Evolutionary conservation across 768 basidiomycete genomes (phyloP), one percentile per base, ranked within the genome.

Genomic region (Amanita phalloides): DNA sequence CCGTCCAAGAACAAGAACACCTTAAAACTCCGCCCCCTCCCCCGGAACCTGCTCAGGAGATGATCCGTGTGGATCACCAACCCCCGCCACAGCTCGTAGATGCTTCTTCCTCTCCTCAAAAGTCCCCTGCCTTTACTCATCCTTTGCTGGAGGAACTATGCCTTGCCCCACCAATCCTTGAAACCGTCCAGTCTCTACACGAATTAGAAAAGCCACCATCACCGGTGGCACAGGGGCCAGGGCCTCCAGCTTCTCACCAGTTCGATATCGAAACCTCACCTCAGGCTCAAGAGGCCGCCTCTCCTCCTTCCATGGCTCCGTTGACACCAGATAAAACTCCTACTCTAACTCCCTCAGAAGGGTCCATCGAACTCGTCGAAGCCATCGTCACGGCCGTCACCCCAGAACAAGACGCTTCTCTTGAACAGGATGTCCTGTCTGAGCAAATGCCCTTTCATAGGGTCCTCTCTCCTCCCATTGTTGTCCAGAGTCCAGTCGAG

Each of bases 1-100:
- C 77, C 56, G 67, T 71, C 53, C 64, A 62, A 58, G 64, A 60
- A 53, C 64, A 62, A 58, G 64, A 60, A 51, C 63, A 65, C 42
- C 59, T 64, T 36, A 48, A 37, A 35, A 48, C 46, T 8, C 46
- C 45, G 1, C 17, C 59, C 26, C 44, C 60, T 53, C 10, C 44
- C 37, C 51, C 55, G 20, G 35, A 48, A 5, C 36, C 46, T 26
- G 33, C 20, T 36, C 32, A 36, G 17, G 46, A 48, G 25, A 48
- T 37, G 36, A 37, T 36, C 36, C 45, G 33, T 11, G 14, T 20
- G 28, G 28, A 30, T 32, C 45, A 33, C 17, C 46, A 13, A 13
- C 13, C 46, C 36, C 35, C n/a, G 14, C 35, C 46, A 33, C 35
- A 23, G 13, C 17, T 37, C 10, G 35, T 35, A 25, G 17, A 33